A percentile compares a stretch with the other conserved stretches of the same genome.
phyloP scores from a whole-genome alignment of 2,329 filamentous ascomycete species.

The Claviceps africana region DNA sequence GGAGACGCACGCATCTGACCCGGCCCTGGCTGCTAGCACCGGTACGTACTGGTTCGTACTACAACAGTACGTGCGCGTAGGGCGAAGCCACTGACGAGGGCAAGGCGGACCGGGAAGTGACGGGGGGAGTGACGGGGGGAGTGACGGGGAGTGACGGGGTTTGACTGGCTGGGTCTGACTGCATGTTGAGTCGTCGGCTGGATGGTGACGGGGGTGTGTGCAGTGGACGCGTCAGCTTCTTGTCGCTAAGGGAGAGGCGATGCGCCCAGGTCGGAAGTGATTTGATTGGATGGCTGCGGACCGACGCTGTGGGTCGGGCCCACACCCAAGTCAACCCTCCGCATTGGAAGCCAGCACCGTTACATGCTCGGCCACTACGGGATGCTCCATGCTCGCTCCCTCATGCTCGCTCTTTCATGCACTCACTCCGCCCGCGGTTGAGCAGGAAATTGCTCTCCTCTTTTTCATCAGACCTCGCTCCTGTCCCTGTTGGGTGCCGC shows the following conservation, averaged over 20 bases:
- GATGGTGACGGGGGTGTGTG: conserved; percentile 1
- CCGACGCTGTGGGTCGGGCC: not conserved
- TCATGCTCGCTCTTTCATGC: not conserved
- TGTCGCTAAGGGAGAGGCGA: conserved; percentile 1
- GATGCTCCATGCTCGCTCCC: too few species aligned
- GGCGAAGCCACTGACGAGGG: not conserved
- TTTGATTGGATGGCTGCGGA: not conserved
- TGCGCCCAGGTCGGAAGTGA: not conserved
- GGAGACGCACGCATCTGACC: not conserved
- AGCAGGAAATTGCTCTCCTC: not conserved
- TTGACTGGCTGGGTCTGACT: too few species aligned
- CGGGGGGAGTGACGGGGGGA: too few species aligned
- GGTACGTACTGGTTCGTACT: not conserved
- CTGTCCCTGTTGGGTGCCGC: not conserved
- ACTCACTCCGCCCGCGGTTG: too few species aligned
- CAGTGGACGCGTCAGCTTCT: conserved; percentile 18
- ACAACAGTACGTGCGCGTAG: not conserved
- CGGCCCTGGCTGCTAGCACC: not conserved
- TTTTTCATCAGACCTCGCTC: not conserved
- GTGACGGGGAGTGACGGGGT: too few species aligned
- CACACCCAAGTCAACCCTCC: not conserved
- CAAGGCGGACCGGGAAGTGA: not conserved
- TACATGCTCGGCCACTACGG: not conserved
- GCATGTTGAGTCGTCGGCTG: too few species aligned
- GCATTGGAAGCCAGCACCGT: not conserved